Conservation (phyloP, 305 asterid genomes). For the Solanum hybrid region DNA sequence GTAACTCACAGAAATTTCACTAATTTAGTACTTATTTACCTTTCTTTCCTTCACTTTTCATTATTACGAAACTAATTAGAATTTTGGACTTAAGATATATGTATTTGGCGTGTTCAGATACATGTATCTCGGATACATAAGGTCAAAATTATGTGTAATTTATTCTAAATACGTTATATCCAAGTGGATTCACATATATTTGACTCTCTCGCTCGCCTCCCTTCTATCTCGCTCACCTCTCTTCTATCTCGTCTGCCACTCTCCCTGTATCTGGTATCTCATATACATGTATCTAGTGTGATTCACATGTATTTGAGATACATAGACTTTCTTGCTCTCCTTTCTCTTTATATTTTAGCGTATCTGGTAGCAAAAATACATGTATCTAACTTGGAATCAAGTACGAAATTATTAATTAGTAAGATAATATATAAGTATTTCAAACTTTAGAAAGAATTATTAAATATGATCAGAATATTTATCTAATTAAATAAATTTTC, state of each 20-base stretch:
- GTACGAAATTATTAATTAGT: too few species aligned
- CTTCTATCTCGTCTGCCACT: too few species aligned
- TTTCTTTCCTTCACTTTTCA: not conserved
- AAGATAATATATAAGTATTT: not conserved
- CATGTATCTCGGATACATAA: too few species aligned
- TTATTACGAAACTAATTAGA: too few species aligned
- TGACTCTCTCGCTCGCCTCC: not conserved
- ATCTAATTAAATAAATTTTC: not conserved
- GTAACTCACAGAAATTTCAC: too few species aligned
- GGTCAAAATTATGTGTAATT: too few species aligned
- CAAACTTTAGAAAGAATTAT: not conserved
- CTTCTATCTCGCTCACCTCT: not conserved
- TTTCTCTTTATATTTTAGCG: not conserved
- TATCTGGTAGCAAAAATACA: not conserved
- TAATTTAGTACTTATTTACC: not conserved
- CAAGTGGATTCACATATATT: not conserved
- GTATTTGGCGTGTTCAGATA: too few species aligned
- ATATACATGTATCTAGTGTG: not conserved
- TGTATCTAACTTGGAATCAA: not conserved
- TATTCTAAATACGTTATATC: not conserved
- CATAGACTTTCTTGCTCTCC: not conserved
- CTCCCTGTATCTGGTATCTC: too few species aligned
- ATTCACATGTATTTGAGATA: not conserved
- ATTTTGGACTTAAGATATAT: not conserved
- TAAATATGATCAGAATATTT: not conserved